Evolutionary conservation across 1,284 basidiomycete genomes (phyloP).

Genomic region (Trichosporon sp.): DNA sequence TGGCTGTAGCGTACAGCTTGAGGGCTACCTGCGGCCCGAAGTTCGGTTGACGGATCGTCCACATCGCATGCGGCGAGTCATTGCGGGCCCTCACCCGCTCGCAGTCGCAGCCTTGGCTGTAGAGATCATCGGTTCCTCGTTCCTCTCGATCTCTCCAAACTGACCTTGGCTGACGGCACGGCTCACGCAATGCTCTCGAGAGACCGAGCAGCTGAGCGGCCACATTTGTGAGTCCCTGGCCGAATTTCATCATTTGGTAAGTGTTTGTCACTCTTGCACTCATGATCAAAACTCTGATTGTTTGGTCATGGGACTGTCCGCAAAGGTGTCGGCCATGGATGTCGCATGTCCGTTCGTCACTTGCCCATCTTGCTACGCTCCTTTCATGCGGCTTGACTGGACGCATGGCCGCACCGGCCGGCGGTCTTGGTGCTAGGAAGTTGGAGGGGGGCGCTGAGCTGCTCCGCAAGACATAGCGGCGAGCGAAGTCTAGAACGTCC

Average conservation of each 20-base stretch:
- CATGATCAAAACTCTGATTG: neutral
- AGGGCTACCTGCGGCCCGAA: too few species aligned
- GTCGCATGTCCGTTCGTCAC: too few species aligned
- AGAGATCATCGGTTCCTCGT: slow-evolving; percentile 8
- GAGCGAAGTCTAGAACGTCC: neutral
- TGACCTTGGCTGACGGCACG: slow-evolving; percentile 1
- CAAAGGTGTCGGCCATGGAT: neutral
- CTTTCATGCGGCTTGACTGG: neutral
- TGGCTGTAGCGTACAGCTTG: neutral
- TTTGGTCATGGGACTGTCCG: neutral
- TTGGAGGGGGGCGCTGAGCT: neutral
- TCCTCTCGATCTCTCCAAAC: slow-evolving; percentile 3
- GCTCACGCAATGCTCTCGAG: slow-evolving; percentile 5
- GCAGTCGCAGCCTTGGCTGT: neutral
- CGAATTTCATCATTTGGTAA: neutral
- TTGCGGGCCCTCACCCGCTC: neutral
- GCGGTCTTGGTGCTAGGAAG: neutral
- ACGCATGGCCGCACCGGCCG: neutral
- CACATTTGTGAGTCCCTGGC: neutral
- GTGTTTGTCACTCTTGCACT: neutral
- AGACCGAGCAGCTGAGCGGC: neutral
- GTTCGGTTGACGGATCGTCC: neutral
- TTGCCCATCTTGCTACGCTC: neutral
- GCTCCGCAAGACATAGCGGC: neutral
- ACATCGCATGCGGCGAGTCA: neutral